Percentiles rank a stretch among this genome's conserved stretches.
phyloP scores from a whole-genome alignment of 2,329 filamentous ascomycete genomes.

The Grosmannia huntii region DNA sequence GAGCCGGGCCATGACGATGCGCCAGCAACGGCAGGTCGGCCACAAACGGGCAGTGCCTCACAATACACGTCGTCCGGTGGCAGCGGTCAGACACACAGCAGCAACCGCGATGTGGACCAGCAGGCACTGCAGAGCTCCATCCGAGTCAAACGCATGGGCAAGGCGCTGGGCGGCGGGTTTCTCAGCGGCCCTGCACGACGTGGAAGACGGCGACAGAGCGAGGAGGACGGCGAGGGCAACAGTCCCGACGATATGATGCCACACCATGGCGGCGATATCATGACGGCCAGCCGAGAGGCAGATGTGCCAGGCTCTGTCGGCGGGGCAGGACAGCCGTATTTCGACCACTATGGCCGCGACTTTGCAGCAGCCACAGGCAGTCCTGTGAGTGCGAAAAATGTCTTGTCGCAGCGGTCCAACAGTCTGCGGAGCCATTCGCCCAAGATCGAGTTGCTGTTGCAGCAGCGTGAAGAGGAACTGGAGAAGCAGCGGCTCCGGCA shows the following conservation, averaged over 20 bases:
- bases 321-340: constrained; percentile 23
- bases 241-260: constrained; percentile 10
- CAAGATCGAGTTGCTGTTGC: neutral
- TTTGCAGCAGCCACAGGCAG: constrained; percentile 43
- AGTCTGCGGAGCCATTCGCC: constrained; percentile 21
- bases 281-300: neutral
- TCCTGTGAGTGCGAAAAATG: constrained; percentile 37
- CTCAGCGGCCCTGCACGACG: constrained; percentile 68
- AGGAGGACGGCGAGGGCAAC: constrained; percentile 43
- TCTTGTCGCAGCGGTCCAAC: constrained; percentile 13
- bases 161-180: constrained; percentile 59
- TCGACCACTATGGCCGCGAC: constrained; percentile 30
- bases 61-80: constrained; percentile 35
- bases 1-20: constrained; percentile 35
- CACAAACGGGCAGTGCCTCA: constrained; percentile 38
- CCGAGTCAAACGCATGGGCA: constrained; percentile 64
- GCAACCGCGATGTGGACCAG: constrained; percentile 25
- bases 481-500: neutral
- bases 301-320: constrained; percentile 9
- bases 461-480: neutral
- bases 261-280: neutral
- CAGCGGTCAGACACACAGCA: constrained; percentile 11
- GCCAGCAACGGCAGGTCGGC: constrained; percentile 35
- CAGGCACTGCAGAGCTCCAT: constrained; percentile 58
- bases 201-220: constrained; percentile 53